Conservation (phyloP, 805 yeast species). For the Cyberlindnera euphorbiiphila region DNA sequence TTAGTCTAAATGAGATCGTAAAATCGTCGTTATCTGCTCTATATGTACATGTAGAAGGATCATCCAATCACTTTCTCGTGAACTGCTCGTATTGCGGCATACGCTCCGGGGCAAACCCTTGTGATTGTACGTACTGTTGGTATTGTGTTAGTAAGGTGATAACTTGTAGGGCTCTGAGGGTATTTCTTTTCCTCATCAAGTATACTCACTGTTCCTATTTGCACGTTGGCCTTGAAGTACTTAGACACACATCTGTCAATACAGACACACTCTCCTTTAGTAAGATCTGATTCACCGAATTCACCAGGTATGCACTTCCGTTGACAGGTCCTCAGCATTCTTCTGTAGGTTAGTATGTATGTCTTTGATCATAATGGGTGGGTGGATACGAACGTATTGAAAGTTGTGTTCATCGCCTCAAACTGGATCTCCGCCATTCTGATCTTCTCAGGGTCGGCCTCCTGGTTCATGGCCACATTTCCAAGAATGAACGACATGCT, state of each 20-base stretch:
- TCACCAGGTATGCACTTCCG: slow-evolving; percentile 81
- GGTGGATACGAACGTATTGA: slow-evolving; percentile 35
- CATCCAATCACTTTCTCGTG: slow-evolving; percentile 6
- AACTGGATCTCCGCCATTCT: slow-evolving; percentile 65
- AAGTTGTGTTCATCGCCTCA: slow-evolving; percentile 57
- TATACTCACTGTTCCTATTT: slow-evolving; percentile 48
- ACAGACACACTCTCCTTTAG: slow-evolving; percentile 80
- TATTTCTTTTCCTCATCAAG: no score
- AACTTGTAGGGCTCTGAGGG: no score
- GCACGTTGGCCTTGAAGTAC: slow-evolving; percentile 67
- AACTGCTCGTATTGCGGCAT: slow-evolving; percentile 22
- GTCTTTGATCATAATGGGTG: no score
- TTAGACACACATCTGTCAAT: slow-evolving; percentile 84
- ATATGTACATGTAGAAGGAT: not conserved
- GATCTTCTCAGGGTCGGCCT: slow-evolving; percentile 57
- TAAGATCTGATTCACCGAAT: slow-evolving; percentile 79
- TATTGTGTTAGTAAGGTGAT: slow-evolving; percentile 1
- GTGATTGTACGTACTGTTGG: slow-evolving; percentile 21
- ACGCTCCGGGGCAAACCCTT: slow-evolving; percentile 23
- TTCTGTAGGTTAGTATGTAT: no score
- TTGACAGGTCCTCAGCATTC: slow-evolving; percentile 59
- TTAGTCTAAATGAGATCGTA: no score
- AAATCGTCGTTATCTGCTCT: not conserved
- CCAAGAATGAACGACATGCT: slow-evolving; percentile 61
- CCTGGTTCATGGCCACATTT: slow-evolving; percentile 41